A percentile compares a stretch with the other conserved stretches of the same genome.
Evolutionary conservation across 306 rosid genomes (phyloP).

Genomic region (Cucumis sativus): DNA sequence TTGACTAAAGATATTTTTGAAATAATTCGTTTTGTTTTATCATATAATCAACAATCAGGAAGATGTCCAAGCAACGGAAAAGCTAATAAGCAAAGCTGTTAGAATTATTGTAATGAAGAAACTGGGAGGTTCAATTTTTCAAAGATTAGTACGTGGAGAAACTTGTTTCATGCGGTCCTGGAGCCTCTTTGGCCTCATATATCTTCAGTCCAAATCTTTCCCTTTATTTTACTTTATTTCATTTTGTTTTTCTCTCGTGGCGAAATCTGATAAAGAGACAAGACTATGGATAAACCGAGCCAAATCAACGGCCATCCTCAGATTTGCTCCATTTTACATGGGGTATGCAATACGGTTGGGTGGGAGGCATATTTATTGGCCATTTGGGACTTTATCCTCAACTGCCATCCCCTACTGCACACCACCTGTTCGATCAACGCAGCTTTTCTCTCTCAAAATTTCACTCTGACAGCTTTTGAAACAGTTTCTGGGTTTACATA

Average conservation of each 20-base stretch:
- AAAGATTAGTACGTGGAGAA: not conserved
- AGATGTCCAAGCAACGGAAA: not conserved
- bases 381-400: not conserved
- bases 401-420: slow-evolving; percentile 1
- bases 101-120: not conserved
- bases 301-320: slow-evolving; percentile 9
- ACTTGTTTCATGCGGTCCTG: not conserved
- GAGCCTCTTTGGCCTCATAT: not conserved
- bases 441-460: not conserved
- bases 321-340: slow-evolving; percentile 2
- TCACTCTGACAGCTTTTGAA: not conserved
- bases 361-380: slow-evolving; percentile 11
- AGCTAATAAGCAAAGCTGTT: not conserved
- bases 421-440: not conserved
- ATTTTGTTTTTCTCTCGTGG: not conserved
- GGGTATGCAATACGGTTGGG: not conserved
- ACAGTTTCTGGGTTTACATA: not conserved
- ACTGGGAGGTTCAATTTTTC: not conserved
- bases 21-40: not conserved
- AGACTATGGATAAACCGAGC: slow-evolving; percentile 3
- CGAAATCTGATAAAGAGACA: not conserved
- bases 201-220: not conserved
- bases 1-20: not conserved
- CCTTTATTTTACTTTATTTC: not conserved
- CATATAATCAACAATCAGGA: not conserved